phyloP scores from a whole-genome alignment of 1,284 basidiomycete species.

The Gomphus sp. region DNA sequence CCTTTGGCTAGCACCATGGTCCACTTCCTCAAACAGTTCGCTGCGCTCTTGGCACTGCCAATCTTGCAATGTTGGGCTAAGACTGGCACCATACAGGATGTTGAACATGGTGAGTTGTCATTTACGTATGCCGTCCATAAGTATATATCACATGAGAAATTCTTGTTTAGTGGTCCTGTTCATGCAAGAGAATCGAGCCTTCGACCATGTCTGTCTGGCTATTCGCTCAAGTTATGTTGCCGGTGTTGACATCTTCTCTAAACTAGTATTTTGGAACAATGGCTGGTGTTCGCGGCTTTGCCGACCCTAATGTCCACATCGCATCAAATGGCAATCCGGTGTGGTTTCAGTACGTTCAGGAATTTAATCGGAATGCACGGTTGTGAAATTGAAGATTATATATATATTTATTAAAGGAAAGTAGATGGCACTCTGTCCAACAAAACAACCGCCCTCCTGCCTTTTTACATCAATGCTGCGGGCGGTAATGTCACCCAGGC shows the following conservation, averaged over 20 bases:
- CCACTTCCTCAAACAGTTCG: not conserved
- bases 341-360: slow-evolving; percentile 13
- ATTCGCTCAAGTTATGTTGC: not conserved
- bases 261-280: slow-evolving; percentile 17
- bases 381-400: no score
- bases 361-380: no score
- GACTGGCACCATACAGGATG: not conserved
- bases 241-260: no score
- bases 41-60: not conserved
- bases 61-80: not conserved
- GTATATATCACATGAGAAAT: not conserved
- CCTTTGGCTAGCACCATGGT: not conserved
- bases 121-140: no score
- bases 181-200: slow-evolving; percentile 22
- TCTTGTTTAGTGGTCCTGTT: slow-evolving; percentile 11
- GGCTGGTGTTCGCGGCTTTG: slow-evolving; percentile 19
- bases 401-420: not conserved
- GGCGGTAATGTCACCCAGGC: slow-evolving; percentile 16
- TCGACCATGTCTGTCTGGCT: slow-evolving; percentile 16
- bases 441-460: slow-evolving; percentile 15
- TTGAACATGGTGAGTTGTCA: slow-evolving; percentile 3
- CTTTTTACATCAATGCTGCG: slow-evolving; percentile 18
- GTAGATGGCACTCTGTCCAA: slow-evolving; percentile 10
- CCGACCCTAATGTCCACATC: slow-evolving; percentile 19
- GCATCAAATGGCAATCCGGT: slow-evolving; percentile 15